Evolutionary conservation across 805 yeast species (phyloP).

Genomic region (Metschnikowia arizonensis): DNA sequence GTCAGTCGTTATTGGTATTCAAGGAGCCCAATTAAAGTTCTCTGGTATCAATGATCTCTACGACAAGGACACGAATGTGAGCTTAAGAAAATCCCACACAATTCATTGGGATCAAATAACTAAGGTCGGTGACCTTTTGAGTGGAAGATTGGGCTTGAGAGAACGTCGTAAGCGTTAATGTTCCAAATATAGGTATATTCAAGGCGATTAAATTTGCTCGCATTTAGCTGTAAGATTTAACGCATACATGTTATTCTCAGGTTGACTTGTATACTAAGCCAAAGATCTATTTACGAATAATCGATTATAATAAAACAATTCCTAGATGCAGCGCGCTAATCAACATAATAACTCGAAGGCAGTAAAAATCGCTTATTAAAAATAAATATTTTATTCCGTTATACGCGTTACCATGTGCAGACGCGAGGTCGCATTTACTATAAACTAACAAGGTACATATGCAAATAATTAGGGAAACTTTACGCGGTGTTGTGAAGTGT

Average conservation of each 20-base stretch:
- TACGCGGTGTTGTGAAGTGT: not conserved
- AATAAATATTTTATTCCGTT: not conserved
- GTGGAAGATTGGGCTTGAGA: conserved; percentile 57
- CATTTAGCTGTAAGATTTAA: not conserved
- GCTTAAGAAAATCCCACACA: conserved; percentile 59
- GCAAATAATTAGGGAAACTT: not conserved
- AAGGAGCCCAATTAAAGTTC: conserved; percentile 61
- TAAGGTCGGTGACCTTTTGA: conserved; percentile 60
- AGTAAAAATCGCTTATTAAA: not conserved
- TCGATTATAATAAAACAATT: not conserved
- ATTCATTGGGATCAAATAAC: conserved; percentile 67
- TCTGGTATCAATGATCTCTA: conserved; percentile 54
- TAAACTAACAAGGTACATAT: not conserved
- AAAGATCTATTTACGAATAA: not conserved
- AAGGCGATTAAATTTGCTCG: not conserved
- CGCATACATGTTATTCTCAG: not conserved
- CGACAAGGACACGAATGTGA: conserved; percentile 55
- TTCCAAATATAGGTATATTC: not conserved
- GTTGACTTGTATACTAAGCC: not conserved
- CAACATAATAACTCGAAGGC: not conserved
- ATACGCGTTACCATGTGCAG: not conserved
- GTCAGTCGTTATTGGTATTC: conserved; percentile 66
- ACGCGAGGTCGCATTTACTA: not conserved
- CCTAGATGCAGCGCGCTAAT: not conserved
- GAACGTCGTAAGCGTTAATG: conserved; percentile 14